A percentile compares a stretch with the other conserved stretches of the same genome.
phyloP scores from a whole-genome alignment of 2,329 filamentous ascomycete species.

The Aspergillus neoniger region DNA sequence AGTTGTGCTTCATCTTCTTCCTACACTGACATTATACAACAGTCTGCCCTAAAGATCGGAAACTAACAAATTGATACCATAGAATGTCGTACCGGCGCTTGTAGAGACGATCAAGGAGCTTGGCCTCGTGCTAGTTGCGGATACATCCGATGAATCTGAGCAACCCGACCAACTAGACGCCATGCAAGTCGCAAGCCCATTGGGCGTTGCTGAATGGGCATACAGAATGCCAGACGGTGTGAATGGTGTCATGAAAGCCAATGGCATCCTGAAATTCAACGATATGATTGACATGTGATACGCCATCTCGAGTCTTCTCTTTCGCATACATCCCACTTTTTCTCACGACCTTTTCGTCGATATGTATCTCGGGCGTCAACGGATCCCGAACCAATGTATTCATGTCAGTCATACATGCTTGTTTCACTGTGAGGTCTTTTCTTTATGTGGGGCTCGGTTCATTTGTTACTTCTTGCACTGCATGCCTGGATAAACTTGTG shows the following conservation, averaged over 20 bases:
- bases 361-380: not conserved
- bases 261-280: constrained; percentile 89
- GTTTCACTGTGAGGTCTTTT: not conserved
- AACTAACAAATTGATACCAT: constrained; percentile 7
- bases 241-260: constrained; percentile 80
- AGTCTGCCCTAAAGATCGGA: not conserved
- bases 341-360: not conserved
- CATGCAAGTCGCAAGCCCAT: constrained; percentile 26
- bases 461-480: not conserved
- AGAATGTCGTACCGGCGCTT: constrained; percentile 92
- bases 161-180: constrained; percentile 28
- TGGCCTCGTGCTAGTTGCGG: constrained; percentile 86
- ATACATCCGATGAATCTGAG: constrained; percentile 66
- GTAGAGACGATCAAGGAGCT: constrained; percentile 93
- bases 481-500: not conserved
- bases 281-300: constrained; percentile 77
- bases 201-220: constrained; percentile 42
- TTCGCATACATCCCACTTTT: not conserved
- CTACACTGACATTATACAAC: constrained; percentile 9
- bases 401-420: not conserved
- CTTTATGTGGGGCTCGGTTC: not conserved
- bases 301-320: constrained; percentile 2
- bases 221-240: constrained; percentile 72
- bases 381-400: not conserved
- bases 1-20: constrained; percentile 36